These are phyloP conservation scores for Lasiodiplodia gonubiensis DNA, from an alignment of 2,329 filamentous ascomycete species.

Conservation along the genomic window DNA sequence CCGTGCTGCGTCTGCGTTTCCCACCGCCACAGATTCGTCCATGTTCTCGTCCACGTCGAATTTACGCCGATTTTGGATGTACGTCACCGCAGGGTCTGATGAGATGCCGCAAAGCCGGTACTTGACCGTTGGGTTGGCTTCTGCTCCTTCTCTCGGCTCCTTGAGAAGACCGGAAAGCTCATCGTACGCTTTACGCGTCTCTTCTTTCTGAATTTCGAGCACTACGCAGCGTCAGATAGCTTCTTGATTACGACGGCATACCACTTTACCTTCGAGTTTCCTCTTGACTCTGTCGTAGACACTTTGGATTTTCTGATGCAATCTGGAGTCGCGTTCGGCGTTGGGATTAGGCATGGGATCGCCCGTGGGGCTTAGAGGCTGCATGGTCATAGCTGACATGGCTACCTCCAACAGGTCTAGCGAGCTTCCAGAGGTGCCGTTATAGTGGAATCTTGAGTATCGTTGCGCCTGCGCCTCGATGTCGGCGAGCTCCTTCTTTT, in stretches of 20 bases:
- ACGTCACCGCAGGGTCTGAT: constrained; percentile 21
- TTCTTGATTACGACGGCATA: background rate
- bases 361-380: background rate
- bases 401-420: constrained; percentile 47
- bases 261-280: constrained; percentile 32
- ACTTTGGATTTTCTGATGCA: constrained; percentile 38
- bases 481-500: constrained; percentile 50
- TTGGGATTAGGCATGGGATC: constrained; percentile 30
- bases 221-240: background rate
- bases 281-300: constrained; percentile 41
- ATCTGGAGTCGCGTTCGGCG: constrained; percentile 32
- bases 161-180: constrained; percentile 27
- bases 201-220: constrained; percentile 14
- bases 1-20: background rate
- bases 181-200: constrained; percentile 15
- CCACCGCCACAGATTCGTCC: background rate
- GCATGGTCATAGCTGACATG: constrained; percentile 42
- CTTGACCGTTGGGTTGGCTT: constrained; percentile 1
- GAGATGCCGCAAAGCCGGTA: constrained; percentile 28
- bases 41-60: background rate
- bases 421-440: constrained; percentile 42
- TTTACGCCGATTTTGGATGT: constrained; percentile 6
- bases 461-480: constrained; percentile 36
- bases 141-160: background rate
- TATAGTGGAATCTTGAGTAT: constrained; percentile 26